These are phyloP conservation scores for Rhodotorula sp. DNA, from an alignment of 1,284 basidiomycete species.

Conservation along the genomic window DNA sequence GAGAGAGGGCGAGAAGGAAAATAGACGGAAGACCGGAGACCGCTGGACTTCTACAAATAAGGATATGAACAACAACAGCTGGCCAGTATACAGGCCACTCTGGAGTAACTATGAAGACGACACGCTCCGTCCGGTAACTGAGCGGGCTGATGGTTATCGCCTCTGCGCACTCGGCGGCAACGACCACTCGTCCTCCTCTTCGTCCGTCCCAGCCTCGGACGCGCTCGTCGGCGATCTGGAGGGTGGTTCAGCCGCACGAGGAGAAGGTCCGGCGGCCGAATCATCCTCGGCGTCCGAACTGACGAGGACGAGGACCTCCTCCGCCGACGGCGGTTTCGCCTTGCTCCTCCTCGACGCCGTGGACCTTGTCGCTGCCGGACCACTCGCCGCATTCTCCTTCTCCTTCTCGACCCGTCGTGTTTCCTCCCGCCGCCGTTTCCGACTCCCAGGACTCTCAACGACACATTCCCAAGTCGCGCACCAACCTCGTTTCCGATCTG, in stretches of 20 bases:
- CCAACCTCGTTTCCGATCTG: background rate
- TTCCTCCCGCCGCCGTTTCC: background rate
- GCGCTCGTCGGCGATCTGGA: background rate
- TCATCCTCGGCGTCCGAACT: constrained; percentile 27
- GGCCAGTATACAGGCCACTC: too few species aligned
- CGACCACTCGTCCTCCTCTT: constrained; percentile 34
- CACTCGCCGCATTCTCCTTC: too few species aligned
- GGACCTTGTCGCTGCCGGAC: too few species aligned
- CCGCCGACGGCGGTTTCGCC: background rate
- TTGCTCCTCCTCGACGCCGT: background rate
- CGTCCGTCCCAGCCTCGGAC: background rate
- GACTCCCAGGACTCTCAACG: background rate
- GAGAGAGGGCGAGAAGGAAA: background rate
- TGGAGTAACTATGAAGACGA: background rate
- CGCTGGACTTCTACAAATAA: too few species aligned
- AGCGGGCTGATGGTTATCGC: background rate
- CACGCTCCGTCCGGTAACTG: too few species aligned
- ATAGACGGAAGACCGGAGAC: background rate
- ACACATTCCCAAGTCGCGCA: background rate
- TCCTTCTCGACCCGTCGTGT: too few species aligned
- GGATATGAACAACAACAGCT: background rate
- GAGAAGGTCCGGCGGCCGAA: too few species aligned
- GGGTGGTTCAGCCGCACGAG: too few species aligned
- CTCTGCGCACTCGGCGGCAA: constrained; percentile 33
- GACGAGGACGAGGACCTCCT: constrained; percentile 17